Conservation (phyloP, 768 basidiomycete species). For the Trametes maxima region DNA sequence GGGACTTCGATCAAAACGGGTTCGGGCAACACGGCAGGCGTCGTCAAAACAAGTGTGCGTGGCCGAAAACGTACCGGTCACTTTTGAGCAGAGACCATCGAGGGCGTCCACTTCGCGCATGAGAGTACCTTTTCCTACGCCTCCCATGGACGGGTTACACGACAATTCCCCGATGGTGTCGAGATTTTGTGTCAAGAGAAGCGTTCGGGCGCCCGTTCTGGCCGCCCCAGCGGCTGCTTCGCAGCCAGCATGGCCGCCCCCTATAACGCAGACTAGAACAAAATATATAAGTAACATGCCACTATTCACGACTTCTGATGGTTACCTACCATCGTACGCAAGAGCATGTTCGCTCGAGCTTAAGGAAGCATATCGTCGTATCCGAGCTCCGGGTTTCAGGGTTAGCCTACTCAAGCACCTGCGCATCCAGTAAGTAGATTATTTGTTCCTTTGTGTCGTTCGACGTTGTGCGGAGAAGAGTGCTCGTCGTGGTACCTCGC, state of each 20-base stretch:
- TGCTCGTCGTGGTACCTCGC: neutral
- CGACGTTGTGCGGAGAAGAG: neutral
- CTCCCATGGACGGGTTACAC: constrained; percentile 92
- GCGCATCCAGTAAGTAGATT: constrained; percentile 6
- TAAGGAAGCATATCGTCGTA: constrained; percentile 15
- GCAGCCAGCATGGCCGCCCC: constrained; percentile 91
- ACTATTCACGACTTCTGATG: neutral
- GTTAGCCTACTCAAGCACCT: neutral
- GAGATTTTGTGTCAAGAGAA: constrained; percentile 80
- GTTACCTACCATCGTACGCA: constrained; percentile 26
- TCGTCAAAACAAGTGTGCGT: neutral
- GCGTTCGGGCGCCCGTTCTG: constrained; percentile 76
- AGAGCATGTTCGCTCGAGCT: constrained; percentile 9
- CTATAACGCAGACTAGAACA: constrained; percentile 74
- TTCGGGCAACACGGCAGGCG: neutral
- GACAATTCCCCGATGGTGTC: constrained; percentile 84
- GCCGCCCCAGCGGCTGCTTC: constrained; percentile 90
- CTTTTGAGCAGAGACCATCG: constrained; percentile 81
- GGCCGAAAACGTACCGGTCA: constrained; percentile 59
- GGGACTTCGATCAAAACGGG: neutral
- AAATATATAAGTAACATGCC: no score
- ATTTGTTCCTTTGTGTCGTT: neutral
- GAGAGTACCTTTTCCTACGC: constrained; percentile 89
- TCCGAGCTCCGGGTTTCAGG: neutral
- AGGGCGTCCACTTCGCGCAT: constrained; percentile 92